Evolutionary conservation across 441 rosid species (phyloP), one percentile per base, ranked within the genome.

Genomic region (Raphanus hybrid): DNA sequence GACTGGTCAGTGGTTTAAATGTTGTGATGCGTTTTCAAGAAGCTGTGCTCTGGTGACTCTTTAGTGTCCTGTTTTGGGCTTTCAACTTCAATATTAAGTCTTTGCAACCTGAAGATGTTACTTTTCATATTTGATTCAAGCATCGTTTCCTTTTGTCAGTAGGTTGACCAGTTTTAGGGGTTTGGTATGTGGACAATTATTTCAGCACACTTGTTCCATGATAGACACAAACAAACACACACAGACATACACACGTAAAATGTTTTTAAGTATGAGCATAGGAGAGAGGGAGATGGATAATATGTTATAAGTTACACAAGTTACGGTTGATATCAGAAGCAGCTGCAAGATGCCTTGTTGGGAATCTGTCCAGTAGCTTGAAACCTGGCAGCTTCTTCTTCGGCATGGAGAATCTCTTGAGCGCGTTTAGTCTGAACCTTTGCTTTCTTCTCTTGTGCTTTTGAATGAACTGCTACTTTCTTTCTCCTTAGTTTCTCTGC

Each of bases 381-480:
- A 81, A 84, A 79, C 80, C 84, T 90, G 12, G 91, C 96, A 69
- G 96, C 94, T 74, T 61, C 82, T 75, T 95, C 98, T 81, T 90
- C 97, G 0, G 94, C 94, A 72, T 88, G 84, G 1, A 95, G 89
- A 6, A 87, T 1, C 81, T 90, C 88, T 85, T 90, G 92, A 43
- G 88, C 91, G 2, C 88, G 90, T 73, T 67, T 80, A 59, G 97
- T 92, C 77, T 91, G 97, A 58, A 91, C 89, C 65, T 76, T 72
- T 29, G 96, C 99, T 80, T 82, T 86, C 81, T 88, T 87, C 58
- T 91, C 92, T 84, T 87, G 96, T 39, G 97, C 97, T 71, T 84
- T 71, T 80, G 76, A 91, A 84, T 89, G 93, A 29, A 91, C 48
- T 66, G 81, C 54, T 68, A 87, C 94, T 27, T 86, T 74, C 75